Percentiles rank a stretch among this genome's conserved stretches.
Evolutionary conservation across 1,139 yeast genomes (phyloP).

Genomic region (Casaregolazyma lundiana): DNA sequence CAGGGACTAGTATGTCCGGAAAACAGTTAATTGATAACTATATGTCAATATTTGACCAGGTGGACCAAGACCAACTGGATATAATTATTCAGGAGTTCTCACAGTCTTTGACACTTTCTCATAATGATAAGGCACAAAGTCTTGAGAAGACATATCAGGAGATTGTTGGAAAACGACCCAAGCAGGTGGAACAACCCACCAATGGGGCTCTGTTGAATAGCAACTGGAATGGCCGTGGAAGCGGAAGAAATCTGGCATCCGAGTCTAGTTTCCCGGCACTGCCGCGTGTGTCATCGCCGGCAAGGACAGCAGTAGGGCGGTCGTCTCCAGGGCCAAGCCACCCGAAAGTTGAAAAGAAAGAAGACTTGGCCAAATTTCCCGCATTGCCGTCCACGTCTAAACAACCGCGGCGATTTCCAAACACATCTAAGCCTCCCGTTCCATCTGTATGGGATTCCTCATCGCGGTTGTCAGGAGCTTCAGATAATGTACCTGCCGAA

Average conservation of each 20-base stretch:
- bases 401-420: not conserved
- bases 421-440: constrained; percentile 3
- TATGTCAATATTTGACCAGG: constrained; percentile 44
- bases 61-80: constrained; percentile 38
- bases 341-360: not conserved
- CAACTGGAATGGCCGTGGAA: constrained; percentile 5
- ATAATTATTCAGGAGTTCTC: constrained; percentile 45
- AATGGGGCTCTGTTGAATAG: constrained; percentile 2
- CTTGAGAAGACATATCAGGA: not conserved
- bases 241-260: not conserved
- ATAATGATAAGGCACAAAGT: constrained; percentile 1
- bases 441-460: constrained; percentile 5
- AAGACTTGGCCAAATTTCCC: constrained; percentile 2
- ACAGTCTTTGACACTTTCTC: constrained; percentile 8
- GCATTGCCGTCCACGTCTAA: constrained; percentile 5
- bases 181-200: not conserved
- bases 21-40: constrained; percentile 44
- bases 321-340: not conserved
- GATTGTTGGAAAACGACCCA: not conserved
- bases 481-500: constrained; percentile 5
- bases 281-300: not conserved
- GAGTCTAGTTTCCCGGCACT: constrained; percentile 7
- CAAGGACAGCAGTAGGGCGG: constrained; percentile 4
- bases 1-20: constrained; percentile 46
- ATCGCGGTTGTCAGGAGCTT: not conserved